Evolutionary conservation across 2,329 filamentous ascomycete genomes (phyloP).

Genomic region (Cercospora citrullina): DNA sequence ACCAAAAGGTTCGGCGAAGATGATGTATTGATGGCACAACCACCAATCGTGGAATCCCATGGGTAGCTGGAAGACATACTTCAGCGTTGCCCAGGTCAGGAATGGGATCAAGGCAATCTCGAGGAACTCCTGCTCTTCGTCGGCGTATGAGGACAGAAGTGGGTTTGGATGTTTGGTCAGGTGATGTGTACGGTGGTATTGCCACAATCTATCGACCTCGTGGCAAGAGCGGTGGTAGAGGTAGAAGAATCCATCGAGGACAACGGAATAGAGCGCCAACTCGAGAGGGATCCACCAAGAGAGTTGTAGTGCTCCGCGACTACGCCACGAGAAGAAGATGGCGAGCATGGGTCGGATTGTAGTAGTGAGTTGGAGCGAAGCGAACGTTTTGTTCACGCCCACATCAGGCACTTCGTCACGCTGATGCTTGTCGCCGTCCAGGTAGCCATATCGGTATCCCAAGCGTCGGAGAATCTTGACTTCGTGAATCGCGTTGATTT

Average conservation of each 20-base stretch:
- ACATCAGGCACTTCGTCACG: conserved; percentile 47
- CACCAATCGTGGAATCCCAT: conserved; percentile 53
- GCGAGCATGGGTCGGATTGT: conserved; percentile 27
- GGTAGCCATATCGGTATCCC: conserved; percentile 43
- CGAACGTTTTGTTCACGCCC: conserved; percentile 27
- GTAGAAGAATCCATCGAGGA: conserved; percentile 51
- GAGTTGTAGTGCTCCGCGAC: conserved; percentile 29
- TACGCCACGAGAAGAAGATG: conserved; percentile 26
- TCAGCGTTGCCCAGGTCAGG: conserved; percentile 43
- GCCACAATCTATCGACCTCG: conserved; percentile 44
- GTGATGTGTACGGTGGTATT: conserved; percentile 50
- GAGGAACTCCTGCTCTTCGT: conserved; percentile 46
- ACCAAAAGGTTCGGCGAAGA: conserved; percentile 44
- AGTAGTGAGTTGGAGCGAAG: conserved; percentile 26
- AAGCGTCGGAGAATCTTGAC: conserved; percentile 42
- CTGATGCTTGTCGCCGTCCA: conserved; percentile 48
- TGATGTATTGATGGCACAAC: conserved; percentile 49
- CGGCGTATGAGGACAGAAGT: conserved; percentile 47
- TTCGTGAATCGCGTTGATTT: conserved; percentile 44
- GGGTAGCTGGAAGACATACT: conserved; percentile 41
- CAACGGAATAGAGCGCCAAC: conserved; percentile 45
- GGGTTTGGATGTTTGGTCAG: conserved; percentile 50
- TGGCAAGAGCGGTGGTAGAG: conserved; percentile 49
- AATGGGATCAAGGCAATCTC: conserved; percentile 48
- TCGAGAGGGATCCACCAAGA: conserved; percentile 43